Evolutionary conservation across 2,329 filamentous ascomycete genomes (phyloP), one percentile per base, ranked within the genome.

Genomic region (Verticillium albo-atrum): DNA sequence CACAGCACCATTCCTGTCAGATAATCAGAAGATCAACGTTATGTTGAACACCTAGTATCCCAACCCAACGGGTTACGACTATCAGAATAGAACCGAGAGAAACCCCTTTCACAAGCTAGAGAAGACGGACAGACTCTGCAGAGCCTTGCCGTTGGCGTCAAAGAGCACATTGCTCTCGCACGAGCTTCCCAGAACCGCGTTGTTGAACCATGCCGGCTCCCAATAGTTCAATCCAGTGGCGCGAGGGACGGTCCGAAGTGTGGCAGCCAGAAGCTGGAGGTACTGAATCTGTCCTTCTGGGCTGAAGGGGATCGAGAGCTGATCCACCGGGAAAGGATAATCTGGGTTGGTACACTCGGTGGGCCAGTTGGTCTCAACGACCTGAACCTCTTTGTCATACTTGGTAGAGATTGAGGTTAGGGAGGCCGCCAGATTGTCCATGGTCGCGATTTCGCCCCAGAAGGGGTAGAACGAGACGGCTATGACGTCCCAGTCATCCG

Each of bases 391-490:
- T 35, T 56, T 56, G 25, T 23, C 26, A 37, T 56, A 56, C 25
- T 56, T n/a, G 9, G 20, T 42, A 14, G 55, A 34, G 15, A 56
- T 20, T 25, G 34, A 27, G 10, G 20, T 47, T 9, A 56, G 35
- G 3, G 55, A 27, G 14, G 23, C 47, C 20, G 27, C 25, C 14
- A 56, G 55, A 6, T 23, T 27, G 17, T 42, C 25, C 23, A 56
- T 27, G 26, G 55, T 56, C n/a, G 55, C 55, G 15, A 25, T 25
- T 15, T 42, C 34, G 15, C 55, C 37, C 55, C 55, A 56, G 26
- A 56, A 56, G 5, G 35, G 55, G n/a, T 56, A 56, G 35, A 56
- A 56, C 15, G 55, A 56, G 4, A 56, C 55, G 7, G 55, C 55
- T 5, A 56, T 50, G 6, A 56, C 55, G 30, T 56, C 55, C 55